Evolutionary conservation across 257 asterid genomes (phyloP), one percentile per base, ranked within the genome.

Genomic region (Solanum virginianum): DNA sequence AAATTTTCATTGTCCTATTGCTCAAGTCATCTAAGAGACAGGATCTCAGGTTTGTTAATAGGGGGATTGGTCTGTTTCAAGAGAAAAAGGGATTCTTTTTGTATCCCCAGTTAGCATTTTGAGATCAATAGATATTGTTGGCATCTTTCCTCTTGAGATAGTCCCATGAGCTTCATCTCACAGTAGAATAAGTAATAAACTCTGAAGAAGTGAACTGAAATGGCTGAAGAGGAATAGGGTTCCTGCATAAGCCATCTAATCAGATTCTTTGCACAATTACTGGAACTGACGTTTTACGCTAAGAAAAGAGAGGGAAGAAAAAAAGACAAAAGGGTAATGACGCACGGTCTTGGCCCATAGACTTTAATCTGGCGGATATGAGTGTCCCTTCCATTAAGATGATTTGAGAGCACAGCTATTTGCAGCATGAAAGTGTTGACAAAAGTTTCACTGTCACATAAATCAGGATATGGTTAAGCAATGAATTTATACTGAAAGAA

Each of bases 371-470:
- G 99, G 88, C 99, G 95, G 75, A 96, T 92, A 87, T 95, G 98
- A 45, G 98, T 95, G 85, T 97, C 98, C 91, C 97, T 93, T 82
- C 98, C 98, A 18, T 95, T 95, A 24, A 97, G 95, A 90, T 95
- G 98, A 89, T 97, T 97, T 66, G 99, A 90, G 85, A 95, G 74
- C 66, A 97, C 89, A 18, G 90, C 93, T 57, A 97, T 94, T 89
- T 95, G 98, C 93, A 97, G 89, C 99, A 95, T 95, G 95, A 97
- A 97, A 17, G 99, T 92, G 89, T 92, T 93, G 89, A 94, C 98
- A 94, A 95, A 96, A 63, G 98, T 94, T 89, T 96, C 99, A 92
- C 98, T 93, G 92, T 81, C 84, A 85, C 85, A 87, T 57, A 62
- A 79, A 79, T 79, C 29, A 53, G 65, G 29, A 53, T 17, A 79